Conservation (phyloP, 495 filamentous ascomycete genomes). For the Talaromyces liani region DNA sequence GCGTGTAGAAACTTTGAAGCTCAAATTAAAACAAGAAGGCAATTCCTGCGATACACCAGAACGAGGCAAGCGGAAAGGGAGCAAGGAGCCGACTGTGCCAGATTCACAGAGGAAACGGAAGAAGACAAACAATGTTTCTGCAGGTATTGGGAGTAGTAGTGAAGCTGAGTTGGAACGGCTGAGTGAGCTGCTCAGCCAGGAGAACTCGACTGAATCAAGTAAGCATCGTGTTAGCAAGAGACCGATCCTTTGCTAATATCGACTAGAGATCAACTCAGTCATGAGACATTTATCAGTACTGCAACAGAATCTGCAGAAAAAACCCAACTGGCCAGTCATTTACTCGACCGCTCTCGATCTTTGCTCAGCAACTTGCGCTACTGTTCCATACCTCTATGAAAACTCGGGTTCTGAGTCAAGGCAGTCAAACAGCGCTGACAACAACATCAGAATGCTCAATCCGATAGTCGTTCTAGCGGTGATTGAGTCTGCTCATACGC, state of each 20-base stretch:
- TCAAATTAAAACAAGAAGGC: constrained; percentile 8
- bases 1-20: constrained; percentile 23
- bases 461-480: constrained; percentile 13
- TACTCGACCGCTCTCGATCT: constrained; percentile 17
- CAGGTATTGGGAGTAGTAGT: background rate
- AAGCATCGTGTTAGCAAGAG: background rate
- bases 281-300: constrained; percentile 28
- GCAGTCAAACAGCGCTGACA: background rate
- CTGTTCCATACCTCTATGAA: constrained; percentile 4
- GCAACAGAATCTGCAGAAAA: constrained; percentile 25
- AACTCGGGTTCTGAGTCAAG: background rate
- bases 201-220: background rate
- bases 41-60: constrained; percentile 2
- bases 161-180: background rate
- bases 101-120: constrained; percentile 16
- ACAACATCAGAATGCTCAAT: constrained; percentile 11
- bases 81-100: constrained; percentile 3
- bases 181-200: background rate
- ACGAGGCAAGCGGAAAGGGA: constrained; percentile 22
- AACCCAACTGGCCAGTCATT: constrained; percentile 14
- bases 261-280: constrained; percentile 16
- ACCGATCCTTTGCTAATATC: background rate
- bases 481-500: constrained; percentile 17
- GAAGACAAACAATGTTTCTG: constrained; percentile 13
- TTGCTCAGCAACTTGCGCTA: constrained; percentile 19